These are phyloP conservation scores for Ophiognomonia clavigignenti-juglandacearum DNA, from an alignment of 2,329 filamentous ascomycete species.

Conservation along the genomic window DNA sequence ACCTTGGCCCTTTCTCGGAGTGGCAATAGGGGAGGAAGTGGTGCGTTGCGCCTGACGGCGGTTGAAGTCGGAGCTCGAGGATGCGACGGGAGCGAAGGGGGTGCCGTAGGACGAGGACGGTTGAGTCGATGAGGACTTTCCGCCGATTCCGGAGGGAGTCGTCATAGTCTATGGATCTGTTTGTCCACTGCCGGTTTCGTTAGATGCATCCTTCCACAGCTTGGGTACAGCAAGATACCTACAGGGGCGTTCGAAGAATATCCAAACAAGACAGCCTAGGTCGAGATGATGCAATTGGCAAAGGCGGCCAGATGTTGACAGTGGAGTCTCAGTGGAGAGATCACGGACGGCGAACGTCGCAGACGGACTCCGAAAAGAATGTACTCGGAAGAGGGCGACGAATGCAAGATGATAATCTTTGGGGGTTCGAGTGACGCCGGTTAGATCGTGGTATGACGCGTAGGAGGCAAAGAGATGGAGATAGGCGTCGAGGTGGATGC, in stretches of 20 bases:
- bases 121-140: conserved; percentile 44
- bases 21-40: conserved; percentile 29
- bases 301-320: no score
- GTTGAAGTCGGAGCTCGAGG: conserved; percentile 44
- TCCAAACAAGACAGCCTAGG: no score
- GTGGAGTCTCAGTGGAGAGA: no score
- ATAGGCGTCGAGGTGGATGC: background rate
- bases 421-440: no score
- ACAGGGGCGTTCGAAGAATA: background rate
- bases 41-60: conserved; percentile 40
- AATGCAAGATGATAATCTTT: no score
- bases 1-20: conserved; percentile 70
- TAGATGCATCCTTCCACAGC: background rate
- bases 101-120: conserved; percentile 35
- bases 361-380: no score
- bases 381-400: no score
- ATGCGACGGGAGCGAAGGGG: conserved; percentile 35
- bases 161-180: conserved; percentile 16
- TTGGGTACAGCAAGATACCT: background rate
- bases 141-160: conserved; percentile 35
- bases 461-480: background rate
- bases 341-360: no score
- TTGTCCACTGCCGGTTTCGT: background rate
- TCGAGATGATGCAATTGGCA: no score
- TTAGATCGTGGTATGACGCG: background rate